phyloP scores from a whole-genome alignment of 2,329 filamentous ascomycete genomes.

The Arthrobotrys sphaeroides region DNA sequence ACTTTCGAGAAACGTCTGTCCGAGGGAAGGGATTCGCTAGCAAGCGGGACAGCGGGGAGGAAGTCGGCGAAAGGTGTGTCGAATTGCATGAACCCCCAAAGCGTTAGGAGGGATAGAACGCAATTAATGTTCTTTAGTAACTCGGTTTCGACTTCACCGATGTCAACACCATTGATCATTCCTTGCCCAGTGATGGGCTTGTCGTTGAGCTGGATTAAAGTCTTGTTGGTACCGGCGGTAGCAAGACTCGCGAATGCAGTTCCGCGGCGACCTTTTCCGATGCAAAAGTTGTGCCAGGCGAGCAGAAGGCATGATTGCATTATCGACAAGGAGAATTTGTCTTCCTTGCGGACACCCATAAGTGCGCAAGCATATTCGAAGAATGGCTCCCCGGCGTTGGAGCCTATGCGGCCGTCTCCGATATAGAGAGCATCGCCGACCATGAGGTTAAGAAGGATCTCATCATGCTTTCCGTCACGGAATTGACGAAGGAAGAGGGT shows the following conservation, averaged over 20 bases:
- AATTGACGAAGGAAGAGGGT: conserved; percentile 54
- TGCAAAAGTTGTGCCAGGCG: conserved; percentile 53
- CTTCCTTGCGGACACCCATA: conserved; percentile 36
- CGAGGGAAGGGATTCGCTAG: conserved; percentile 39
- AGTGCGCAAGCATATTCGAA: conserved; percentile 53
- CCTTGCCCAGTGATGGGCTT: conserved; percentile 50
- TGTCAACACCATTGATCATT: conserved; percentile 54
- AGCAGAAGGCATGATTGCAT: conserved; percentile 52
- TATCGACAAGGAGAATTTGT: conserved; percentile 44
- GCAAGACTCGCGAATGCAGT: conserved; percentile 51
- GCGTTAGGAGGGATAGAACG: conserved; percentile 39
- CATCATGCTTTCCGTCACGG: conserved; percentile 51
- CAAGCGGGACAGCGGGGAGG: conserved; percentile 43
- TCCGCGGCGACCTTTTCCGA: conserved; percentile 46
- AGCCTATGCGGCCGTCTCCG: conserved; percentile 48
- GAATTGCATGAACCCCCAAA: conserved; percentile 55
- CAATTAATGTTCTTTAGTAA: conserved; percentile 54
- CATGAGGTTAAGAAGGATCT: conserved; percentile 53
- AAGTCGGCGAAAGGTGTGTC: conserved; percentile 54
- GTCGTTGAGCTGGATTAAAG: conserved; percentile 44
- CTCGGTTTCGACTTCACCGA: conserved; percentile 54
- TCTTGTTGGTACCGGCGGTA: conserved; percentile 38
- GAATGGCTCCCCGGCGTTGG: conserved; percentile 44
- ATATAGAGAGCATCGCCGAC: conserved; percentile 54
- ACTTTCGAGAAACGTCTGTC: conserved; percentile 40